Base-by-base conservation (phyloP, 768 basidiomycete genomes). In the Lentinula aciculospora region DNA sequence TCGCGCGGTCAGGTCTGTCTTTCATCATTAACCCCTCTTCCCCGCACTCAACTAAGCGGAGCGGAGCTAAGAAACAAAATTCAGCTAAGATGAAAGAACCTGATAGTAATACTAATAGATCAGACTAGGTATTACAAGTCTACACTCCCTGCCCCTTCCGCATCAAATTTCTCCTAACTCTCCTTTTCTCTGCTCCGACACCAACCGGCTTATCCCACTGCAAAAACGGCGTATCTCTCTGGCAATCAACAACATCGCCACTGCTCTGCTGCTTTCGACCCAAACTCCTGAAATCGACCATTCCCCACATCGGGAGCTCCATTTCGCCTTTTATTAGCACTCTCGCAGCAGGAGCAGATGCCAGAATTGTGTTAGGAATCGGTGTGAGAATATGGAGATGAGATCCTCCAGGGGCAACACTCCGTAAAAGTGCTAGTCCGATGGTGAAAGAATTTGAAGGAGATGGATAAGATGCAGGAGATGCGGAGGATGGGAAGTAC, bases 141-240 rank as follows among this genome's bases (percentile, higher is more conserved):
- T 23, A 53, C 23, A 53, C 51, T 19, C 51, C 51, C 69, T 93
- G 91, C 6, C 82, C 86, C 62, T 82, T 83, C 25, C 94, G 76
- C 92, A 94, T 92, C 67, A 97, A 69, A 72, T 96, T 96, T 67
- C 93, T 78, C 68, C 94, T 79, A 45, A 92, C 84, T 42, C 85
- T 75, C 68, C 86, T 78, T 64, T 78, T 82, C 61, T 88, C 90
- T 9, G 78, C 84, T 2, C 93, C 94, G 9, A 86, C 69, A 1
- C 87, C 90, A 45, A 81, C 84, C 0, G 78, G 79, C 61, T 81
- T 84, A 0, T 86, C 85, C 84, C 86, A 88, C 63, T 87, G 86
- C 67, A 96, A 69, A 71, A 83, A 96, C n/a, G 94, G 82, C 6
- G 77, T 81, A 65, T 75, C 82, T 13, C 79, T 78, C 15, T 75